Percentiles rank a stretch among this genome's conserved stretches.
Evolutionary conservation across 805 yeast genomes (phyloP).

Genomic region (Monosporozyma solicola): DNA sequence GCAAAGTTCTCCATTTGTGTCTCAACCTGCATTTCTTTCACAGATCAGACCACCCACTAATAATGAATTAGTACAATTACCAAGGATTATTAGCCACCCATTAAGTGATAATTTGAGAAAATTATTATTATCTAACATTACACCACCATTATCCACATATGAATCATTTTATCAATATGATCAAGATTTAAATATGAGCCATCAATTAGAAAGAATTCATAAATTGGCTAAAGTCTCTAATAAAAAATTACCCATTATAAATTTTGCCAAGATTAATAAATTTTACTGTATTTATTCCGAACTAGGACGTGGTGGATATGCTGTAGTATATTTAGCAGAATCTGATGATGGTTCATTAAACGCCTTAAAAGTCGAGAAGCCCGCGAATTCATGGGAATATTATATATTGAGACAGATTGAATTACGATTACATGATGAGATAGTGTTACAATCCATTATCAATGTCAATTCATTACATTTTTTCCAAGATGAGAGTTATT

Average conservation of each 20-base stretch:
- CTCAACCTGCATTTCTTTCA: slow-evolving; percentile 16
- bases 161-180: slow-evolving; percentile 27
- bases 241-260: slow-evolving; percentile 28
- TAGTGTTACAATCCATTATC: slow-evolving; percentile 36
- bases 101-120: slow-evolving; percentile 35
- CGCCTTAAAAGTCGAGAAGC: slow-evolving; percentile 68
- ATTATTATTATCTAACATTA: slow-evolving; percentile 32
- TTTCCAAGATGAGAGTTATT: slow-evolving; percentile 59
- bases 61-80: not conserved
- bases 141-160: slow-evolving; percentile 31
- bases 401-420: slow-evolving; percentile 58
- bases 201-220: slow-evolving; percentile 31
- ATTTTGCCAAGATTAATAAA: slow-evolving; percentile 28
- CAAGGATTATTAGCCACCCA: slow-evolving; percentile 33
- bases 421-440: slow-evolving; percentile 26
- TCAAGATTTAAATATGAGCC: slow-evolving; percentile 29
- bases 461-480: slow-evolving; percentile 43
- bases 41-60: not conserved
- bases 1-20: slow-evolving; percentile 25
- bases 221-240: slow-evolving; percentile 30
- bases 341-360: slow-evolving; percentile 42
- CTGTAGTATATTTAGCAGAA: slow-evolving; percentile 66
- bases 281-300: slow-evolving; percentile 33
- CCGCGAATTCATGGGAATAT: slow-evolving; percentile 72
- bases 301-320: slow-evolving; percentile 77